Conservation (phyloP, 495 filamentous ascomycete genomes). For the Amphirosellinia nigrospora region DNA sequence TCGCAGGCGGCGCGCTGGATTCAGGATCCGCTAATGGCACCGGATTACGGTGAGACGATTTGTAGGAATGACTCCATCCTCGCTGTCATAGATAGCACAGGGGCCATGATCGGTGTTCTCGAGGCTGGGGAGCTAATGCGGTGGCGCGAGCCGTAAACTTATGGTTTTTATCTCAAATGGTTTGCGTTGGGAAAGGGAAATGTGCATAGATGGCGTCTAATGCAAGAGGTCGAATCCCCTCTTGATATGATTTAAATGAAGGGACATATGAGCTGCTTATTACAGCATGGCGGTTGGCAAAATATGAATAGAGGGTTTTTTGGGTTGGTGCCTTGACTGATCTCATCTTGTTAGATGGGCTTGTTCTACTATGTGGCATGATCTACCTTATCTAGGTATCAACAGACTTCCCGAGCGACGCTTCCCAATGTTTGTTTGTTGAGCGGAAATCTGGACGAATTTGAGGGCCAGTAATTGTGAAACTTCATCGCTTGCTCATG, state of each 20-base stretch:
- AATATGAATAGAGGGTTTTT: slow-evolving; percentile 11
- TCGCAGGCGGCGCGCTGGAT: slow-evolving; percentile 51
- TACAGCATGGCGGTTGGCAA: slow-evolving; percentile 1
- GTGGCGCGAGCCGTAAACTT: slow-evolving; percentile 28
- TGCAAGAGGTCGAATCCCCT: neutral
- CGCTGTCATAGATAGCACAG: slow-evolving; percentile 46
- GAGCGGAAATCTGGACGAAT: neutral
- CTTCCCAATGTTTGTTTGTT: neutral
- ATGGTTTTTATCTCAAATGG: neutral
- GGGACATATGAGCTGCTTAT: slow-evolving; percentile 8
- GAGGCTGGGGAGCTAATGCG: slow-evolving; percentile 47
- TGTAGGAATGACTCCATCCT: slow-evolving; percentile 50
- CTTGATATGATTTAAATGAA: slow-evolving; percentile 4
- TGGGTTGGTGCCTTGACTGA: neutral
- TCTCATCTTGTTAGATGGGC: neutral
- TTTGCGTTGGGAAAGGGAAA: neutral
- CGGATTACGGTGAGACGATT: slow-evolving; percentile 27
- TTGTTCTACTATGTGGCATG: neutral
- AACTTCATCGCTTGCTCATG: neutral
- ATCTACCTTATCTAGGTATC: neutral
- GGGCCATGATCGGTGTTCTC: slow-evolving; percentile 50
- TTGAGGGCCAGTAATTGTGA: neutral
- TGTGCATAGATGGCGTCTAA: slow-evolving; percentile 21
- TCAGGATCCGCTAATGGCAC: slow-evolving; percentile 30
- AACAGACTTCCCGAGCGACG: neutral